A percentile compares a stretch with the other conserved stretches of the same genome.
phyloP scores from a whole-genome alignment of 257 asterid species.

The Solanum bulbocastanum region DNA sequence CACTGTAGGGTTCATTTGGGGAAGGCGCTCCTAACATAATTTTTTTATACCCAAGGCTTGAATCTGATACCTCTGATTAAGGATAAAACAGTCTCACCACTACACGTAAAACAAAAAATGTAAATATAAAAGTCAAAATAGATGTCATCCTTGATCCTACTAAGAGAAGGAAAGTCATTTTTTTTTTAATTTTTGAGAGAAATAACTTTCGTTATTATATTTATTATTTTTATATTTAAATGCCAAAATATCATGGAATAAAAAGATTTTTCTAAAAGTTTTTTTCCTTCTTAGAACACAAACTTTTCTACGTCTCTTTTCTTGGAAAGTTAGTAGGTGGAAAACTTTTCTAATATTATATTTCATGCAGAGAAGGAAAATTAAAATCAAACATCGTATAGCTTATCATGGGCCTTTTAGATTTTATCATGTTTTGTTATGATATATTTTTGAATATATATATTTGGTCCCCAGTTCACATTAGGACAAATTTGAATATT shows the following conservation, averaged over 20 bases:
- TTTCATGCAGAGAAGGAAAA: too few relatives aligned
- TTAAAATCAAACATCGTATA: too few relatives aligned
- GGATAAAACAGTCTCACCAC: accelerated
- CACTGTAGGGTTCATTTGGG: too few relatives aligned
- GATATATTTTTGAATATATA: too few relatives aligned
- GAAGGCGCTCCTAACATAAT: too few relatives aligned
- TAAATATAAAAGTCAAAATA: neutral
- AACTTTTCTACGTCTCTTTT: neutral
- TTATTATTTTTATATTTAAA: neutral
- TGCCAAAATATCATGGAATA: neutral
- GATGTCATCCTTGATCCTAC: neutral
- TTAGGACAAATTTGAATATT: too few relatives aligned
- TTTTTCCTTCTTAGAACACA: neutral
- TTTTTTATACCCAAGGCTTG: too few relatives aligned
- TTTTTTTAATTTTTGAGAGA: neutral
- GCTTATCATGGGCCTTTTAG: too few relatives aligned
- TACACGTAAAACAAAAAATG: neutral
- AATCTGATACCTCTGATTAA: accelerated
- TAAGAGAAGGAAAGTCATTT: neutral
- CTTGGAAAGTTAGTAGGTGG: neutral
- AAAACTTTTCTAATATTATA: neutral
- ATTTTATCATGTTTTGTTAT: too few relatives aligned
- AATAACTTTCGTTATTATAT: neutral
- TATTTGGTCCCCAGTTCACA: too few relatives aligned
- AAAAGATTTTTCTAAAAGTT: neutral